Base-by-base conservation (phyloP, 2,329 filamentous ascomycete species). In the Alternaria solani region DNA sequence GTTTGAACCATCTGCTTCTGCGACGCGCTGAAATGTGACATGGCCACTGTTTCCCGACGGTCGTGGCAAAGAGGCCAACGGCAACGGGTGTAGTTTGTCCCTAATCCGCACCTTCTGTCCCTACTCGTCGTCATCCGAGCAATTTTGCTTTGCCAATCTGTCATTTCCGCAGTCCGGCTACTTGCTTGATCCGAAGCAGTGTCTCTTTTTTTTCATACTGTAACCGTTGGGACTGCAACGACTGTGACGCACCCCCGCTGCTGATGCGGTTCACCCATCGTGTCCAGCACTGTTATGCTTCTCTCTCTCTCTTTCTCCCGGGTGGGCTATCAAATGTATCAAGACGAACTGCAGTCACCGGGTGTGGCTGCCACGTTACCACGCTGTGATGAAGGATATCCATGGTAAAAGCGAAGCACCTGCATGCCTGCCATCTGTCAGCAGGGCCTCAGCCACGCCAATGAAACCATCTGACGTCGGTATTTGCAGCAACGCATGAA, bases 21-120 rank as follows among this genome's bases (percentile, higher is more conserved):
- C 70, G 54, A 65, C 62, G 43, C 47, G 49, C 48, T 8, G 16
- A n/a, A 38, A n/a, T n/a, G 34, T 38, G 54, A 49, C 53, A 55
- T 63, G 59, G 59, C 58, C 57, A 53, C 59, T n/a, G 49, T 65
- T 62, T 59, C 65, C 49, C 41, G 51, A 43, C 38, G 36, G 49
- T 26, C 44, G 39, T 23, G 11, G 23, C 14, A 28, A 47, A 47
- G 25, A 7, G 30, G n/a, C 60, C 57, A 61, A 61, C 63, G 34
- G 39, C 16, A 18, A 23, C 20, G 20, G 34, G 12, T 36, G 12
- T 3, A 36, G 14, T 16, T 30, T 30, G 28, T 30, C 9, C 28
- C 28, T 30, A 30, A 7, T 2, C 9, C 28, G 28, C 20, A 23
- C 28, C 28, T 20, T 25, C 25, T 38, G 3, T 20, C 46, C 14